Percentiles rank a stretch among this genome's conserved stretches.
Evolutionary conservation across 495 filamentous ascomycete species (phyloP).

Genomic region (Penicillium ucsense): DNA sequence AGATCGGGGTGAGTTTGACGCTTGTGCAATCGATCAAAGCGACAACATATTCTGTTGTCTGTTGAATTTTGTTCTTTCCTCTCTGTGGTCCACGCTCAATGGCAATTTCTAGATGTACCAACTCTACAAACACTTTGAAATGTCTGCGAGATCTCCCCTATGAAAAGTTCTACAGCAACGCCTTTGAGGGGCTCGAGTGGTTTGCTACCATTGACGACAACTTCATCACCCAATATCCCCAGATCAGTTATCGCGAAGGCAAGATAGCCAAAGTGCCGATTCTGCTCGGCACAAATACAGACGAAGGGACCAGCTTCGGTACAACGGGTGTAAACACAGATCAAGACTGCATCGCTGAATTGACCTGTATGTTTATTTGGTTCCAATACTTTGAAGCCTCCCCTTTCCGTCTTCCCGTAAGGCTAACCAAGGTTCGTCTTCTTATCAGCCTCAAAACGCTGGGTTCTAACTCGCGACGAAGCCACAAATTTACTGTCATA

Average conservation of each 20-base stretch:
- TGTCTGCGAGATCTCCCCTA: constrained; percentile 55
- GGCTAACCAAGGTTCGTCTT: background rate
- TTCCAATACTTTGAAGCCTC: background rate
- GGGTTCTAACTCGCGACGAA: constrained; percentile 20
- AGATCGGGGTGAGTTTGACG: constrained; percentile 15
- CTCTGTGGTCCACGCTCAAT: background rate
- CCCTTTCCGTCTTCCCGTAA: background rate
- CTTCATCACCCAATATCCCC: constrained; percentile 38
- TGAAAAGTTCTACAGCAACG: constrained; percentile 44
- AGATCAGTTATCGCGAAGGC: constrained; percentile 22
- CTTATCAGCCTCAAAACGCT: constrained; percentile 26
- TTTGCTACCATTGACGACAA: constrained; percentile 40
- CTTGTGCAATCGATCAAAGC: background rate
- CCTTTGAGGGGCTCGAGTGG: constrained; percentile 30
- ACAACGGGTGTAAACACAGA: constrained; percentile 34
- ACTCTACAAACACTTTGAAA: constrained; percentile 44
- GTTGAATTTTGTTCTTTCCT: too few species aligned
- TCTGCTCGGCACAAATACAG: constrained; percentile 37
- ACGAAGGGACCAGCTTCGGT: constrained; percentile 42
- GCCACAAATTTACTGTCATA: constrained; percentile 19
- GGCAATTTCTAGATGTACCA: constrained; percentile 40
- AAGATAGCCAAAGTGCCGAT: constrained; percentile 36
- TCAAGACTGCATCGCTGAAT: constrained; percentile 32
- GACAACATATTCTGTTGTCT: too few species aligned
- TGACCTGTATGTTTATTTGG: constrained; percentile 25